Conservation (phyloP, 345 rosid genomes). For the Gossypium thurberi region DNA sequence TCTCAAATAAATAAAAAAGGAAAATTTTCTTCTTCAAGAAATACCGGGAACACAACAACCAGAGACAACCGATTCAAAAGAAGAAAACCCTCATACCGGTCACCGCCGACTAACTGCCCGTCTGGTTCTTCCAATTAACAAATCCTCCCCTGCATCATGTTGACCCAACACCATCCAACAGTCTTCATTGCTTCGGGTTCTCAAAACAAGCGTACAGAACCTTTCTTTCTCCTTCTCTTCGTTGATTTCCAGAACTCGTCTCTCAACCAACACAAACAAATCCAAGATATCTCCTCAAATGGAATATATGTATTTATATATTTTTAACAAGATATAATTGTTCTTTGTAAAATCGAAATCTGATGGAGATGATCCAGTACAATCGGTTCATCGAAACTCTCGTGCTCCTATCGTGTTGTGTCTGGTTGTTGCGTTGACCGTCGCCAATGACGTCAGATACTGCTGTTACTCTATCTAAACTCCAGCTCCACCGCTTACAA, state of each 20-base stretch:
- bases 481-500: neutral
- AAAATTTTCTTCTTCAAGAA: neutral
- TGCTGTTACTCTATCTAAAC: constrained; percentile 39
- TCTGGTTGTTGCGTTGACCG: constrained; percentile 27
- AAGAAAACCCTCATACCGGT: neutral
- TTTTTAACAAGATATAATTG: neutral
- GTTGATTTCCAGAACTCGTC: neutral
- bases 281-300: neutral
- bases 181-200: neutral
- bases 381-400: constrained; percentile 15
- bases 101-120: neutral
- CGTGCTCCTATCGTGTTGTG: constrained; percentile 23
- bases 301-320: neutral
- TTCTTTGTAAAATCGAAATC: neutral
- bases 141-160: neutral
- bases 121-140: neutral
- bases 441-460: constrained; percentile 49
- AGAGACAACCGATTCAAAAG: neutral
- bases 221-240: neutral
- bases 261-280: neutral
- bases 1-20: neutral
- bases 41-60: neutral
- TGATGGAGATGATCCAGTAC: constrained; percentile 21
- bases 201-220: no score
- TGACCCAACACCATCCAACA: neutral